Evolutionary conservation across 1,284 basidiomycete genomes (phyloP).

Genomic region (Tylopilus sp.): DNA sequence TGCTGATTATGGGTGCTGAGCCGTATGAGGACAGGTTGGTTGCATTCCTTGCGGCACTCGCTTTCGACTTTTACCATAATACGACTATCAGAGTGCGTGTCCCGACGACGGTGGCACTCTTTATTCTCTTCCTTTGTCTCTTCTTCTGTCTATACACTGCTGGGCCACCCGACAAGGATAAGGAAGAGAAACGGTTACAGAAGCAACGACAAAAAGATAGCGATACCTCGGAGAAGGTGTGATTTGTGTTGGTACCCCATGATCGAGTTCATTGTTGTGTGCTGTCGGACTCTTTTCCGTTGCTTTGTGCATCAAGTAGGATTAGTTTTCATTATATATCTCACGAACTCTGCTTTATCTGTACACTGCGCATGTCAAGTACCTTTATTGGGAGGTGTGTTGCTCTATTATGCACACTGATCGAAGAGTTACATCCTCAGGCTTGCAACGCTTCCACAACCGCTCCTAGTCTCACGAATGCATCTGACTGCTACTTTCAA

Average conservation of each 20-base stretch:
- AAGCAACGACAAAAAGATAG: neutral
- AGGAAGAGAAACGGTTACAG: conserved; percentile 19
- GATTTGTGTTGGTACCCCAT: neutral
- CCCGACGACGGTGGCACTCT: conserved; percentile 35
- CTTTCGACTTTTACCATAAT: conserved; percentile 30
- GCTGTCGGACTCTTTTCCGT: neutral
- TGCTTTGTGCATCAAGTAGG: neutral
- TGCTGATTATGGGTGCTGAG: conserved; percentile 3
- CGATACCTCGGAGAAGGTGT: neutral
- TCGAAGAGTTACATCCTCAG: too few species aligned
- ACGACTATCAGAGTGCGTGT: conserved; percentile 38
- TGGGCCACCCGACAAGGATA: conserved; percentile 26
- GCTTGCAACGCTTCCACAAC: too few species aligned
- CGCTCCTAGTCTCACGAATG: too few species aligned
- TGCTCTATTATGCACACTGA: too few species aligned
- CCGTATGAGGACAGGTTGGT: conserved; percentile 26
- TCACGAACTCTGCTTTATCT: too few species aligned
- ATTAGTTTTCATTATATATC: neutral
- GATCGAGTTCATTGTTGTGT: neutral
- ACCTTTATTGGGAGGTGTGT: too few species aligned
- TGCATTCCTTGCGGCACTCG: conserved; percentile 36
- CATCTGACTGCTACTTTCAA: too few species aligned
- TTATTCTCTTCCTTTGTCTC: conserved; percentile 28
- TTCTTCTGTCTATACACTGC: conserved; percentile 38
- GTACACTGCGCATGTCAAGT: too few species aligned